Percentiles rank a stretch among this genome's conserved stretches.
Conservation (phyloP, 169 alveolate species). For the Cryptosporidium meleagridis region DNA sequence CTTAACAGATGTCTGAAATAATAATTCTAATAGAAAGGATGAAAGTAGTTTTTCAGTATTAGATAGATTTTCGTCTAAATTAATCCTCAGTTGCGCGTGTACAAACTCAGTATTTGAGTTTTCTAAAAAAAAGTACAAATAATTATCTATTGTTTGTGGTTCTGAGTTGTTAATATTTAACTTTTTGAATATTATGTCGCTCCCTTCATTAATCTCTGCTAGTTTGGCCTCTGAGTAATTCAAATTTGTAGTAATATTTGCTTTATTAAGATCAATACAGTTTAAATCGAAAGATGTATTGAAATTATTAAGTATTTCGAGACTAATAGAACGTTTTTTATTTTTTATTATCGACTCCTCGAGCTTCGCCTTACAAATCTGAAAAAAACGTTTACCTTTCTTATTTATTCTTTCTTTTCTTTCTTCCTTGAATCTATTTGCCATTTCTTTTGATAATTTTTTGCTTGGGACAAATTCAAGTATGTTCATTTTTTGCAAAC, state of each 20-base stretch:
- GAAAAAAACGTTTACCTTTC: constrained; percentile 6
- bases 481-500: constrained; percentile 17
- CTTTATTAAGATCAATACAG: not conserved
- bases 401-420: not conserved
- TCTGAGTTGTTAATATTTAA: not conserved
- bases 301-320: not conserved
- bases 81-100: constrained; percentile 32
- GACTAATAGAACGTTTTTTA: constrained; percentile 4
- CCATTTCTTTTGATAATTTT: constrained; percentile 6
- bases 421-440: constrained; percentile 1
- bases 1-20: constrained; percentile 49
- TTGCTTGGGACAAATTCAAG: constrained; percentile 48
- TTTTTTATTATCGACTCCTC: constrained; percentile 17
- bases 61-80: constrained; percentile 7
- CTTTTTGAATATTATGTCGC: constrained; percentile 29
- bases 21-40: constrained; percentile 34
- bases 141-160: not conserved
- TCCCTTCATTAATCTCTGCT: not conserved
- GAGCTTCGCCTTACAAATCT: not conserved
- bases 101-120: constrained; percentile 50
- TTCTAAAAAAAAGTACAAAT: constrained; percentile 36
- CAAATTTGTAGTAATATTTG: constrained; percentile 23
- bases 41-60: constrained; percentile 22
- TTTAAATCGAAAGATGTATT: constrained; percentile 17
- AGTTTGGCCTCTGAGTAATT: constrained; percentile 1